Conservation (phyloP, 2,329 filamentous ascomycete species). For the Fusarium nanum region DNA sequence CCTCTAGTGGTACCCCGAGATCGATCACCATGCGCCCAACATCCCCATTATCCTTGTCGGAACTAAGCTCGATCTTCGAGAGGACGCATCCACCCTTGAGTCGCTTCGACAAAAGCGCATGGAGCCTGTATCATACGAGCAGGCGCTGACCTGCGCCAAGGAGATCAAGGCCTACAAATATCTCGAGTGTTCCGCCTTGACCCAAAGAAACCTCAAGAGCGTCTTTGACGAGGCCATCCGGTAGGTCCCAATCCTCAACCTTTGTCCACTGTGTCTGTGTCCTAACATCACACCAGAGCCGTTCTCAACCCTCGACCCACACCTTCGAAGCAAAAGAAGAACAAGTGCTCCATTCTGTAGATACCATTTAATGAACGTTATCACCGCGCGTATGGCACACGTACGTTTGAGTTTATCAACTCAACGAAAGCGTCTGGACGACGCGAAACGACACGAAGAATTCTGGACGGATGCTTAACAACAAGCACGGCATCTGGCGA, state of each 20-base stretch:
- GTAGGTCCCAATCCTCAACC: constrained; percentile 64
- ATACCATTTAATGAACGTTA: constrained; percentile 36
- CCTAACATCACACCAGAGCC: constrained; percentile 63
- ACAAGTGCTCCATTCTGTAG: constrained; percentile 78
- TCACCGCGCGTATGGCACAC: constrained; percentile 7
- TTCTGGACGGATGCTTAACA: constrained; percentile 40
- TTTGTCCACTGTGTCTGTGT: background rate
- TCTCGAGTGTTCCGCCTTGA: constrained; percentile 95
- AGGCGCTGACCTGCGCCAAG: constrained; percentile 88
- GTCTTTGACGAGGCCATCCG: constrained; percentile 99
- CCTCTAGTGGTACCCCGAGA: constrained; percentile 92
- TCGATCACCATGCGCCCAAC: constrained; percentile 94
- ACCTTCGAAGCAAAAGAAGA: constrained; percentile 68
- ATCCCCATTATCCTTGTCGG: constrained; percentile 97
- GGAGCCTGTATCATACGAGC: constrained; percentile 96
- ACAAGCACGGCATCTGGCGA: constrained; percentile 43
- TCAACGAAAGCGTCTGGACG: constrained; percentile 41
- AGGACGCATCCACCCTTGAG: constrained; percentile 85
- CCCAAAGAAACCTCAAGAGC: constrained; percentile 96
- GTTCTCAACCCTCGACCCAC: constrained; percentile 75
- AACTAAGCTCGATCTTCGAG: constrained; percentile 94
- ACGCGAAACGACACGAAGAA: constrained; percentile 42
- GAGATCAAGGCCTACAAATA: constrained; percentile 98
- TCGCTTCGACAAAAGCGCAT: constrained; percentile 90
- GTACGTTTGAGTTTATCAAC: constrained; percentile 36